A percentile compares a stretch with the other conserved stretches of the same genome.
Conservation (phyloP, 345 rosid species). For the Physaria fendleri region DNA sequence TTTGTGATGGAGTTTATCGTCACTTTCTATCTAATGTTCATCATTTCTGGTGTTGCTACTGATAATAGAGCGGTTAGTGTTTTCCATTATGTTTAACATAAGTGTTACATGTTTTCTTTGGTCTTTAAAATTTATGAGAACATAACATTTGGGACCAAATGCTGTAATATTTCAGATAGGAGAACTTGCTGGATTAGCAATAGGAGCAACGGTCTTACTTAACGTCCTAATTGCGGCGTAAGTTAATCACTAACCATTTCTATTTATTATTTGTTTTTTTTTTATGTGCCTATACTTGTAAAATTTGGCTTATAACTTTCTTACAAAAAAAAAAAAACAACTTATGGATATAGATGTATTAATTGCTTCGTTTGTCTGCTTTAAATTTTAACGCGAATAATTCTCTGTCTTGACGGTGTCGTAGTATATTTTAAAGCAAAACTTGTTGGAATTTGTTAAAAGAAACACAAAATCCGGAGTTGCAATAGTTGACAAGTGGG, state of each 20-base stretch:
- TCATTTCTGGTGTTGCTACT: conserved; percentile 78
- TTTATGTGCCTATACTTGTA: neutral
- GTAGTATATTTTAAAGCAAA: neutral
- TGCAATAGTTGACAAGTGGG: neutral
- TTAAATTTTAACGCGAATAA: neutral
- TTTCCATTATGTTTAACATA: too few relatives aligned
- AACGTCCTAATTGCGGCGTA: conserved; percentile 90
- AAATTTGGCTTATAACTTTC: too few relatives aligned
- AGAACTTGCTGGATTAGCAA: conserved; percentile 85
- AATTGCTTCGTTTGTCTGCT: neutral
- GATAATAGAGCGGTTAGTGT: conserved; percentile 88
- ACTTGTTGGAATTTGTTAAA: neutral
- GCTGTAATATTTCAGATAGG: conserved; percentile 49
- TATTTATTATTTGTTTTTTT: too few relatives aligned
- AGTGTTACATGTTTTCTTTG: neutral
- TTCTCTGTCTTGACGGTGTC: neutral
- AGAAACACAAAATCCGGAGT: neutral
- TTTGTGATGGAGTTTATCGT: conserved; percentile 77
- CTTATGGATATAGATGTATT: neutral
- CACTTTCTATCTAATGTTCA: conserved; percentile 88
- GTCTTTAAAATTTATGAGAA: neutral
- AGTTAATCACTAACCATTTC: neutral
- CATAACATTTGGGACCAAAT: neutral
- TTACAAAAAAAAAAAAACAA: too few relatives aligned
- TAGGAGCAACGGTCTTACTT: conserved; percentile 77